These are phyloP conservation scores for Nasturtium officinale DNA, from an alignment of 345 rosid species.

Conservation along the genomic window DNA sequence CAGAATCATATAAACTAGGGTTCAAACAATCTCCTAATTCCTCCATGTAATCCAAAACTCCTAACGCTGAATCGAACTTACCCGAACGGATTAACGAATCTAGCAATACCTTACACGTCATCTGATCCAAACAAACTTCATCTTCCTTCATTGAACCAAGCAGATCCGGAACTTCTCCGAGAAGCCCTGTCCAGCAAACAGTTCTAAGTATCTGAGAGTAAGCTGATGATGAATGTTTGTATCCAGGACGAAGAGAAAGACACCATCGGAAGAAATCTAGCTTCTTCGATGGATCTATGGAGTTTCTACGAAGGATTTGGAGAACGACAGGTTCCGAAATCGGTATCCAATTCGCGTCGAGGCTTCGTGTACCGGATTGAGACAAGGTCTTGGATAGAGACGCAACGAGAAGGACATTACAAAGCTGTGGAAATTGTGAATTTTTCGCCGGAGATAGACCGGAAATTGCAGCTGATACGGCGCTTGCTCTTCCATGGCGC, in stretches of 20 bases:
- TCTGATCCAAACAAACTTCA: conserved; percentile 52
- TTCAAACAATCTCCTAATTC: conserved; percentile 53
- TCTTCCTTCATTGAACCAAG: conserved; percentile 68
- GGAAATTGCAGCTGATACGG: conserved; percentile 32
- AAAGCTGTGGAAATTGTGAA: conserved; percentile 44
- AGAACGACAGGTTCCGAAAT: conserved; percentile 67
- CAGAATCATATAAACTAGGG: conserved; percentile 59
- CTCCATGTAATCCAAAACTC: conserved; percentile 78
- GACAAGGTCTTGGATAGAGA: conserved; percentile 63
- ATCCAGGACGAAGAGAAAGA: conserved; percentile 53
- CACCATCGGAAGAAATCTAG: conserved; percentile 62
- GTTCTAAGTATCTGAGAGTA: conserved; percentile 70
- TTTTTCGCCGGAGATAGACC: conserved; percentile 30
- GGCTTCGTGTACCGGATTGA: conserved; percentile 62
- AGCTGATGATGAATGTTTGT: conserved; percentile 62
- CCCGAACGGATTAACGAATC: conserved; percentile 59
- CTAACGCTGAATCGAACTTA: conserved; percentile 65
- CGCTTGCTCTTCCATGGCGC: conserved; percentile 40
- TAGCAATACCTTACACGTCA: conserved; percentile 61
- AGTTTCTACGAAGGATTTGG: conserved; percentile 60
- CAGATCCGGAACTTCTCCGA: conserved; percentile 65
- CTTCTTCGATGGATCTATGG: conserved; percentile 60
- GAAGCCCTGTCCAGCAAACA: conserved; percentile 58
- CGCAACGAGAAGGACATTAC: conserved; percentile 61
- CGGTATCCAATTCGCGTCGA: conserved; percentile 60